phyloP scores from a whole-genome alignment of 176 grass and related monocot species.

The Zoysia japonica region DNA sequence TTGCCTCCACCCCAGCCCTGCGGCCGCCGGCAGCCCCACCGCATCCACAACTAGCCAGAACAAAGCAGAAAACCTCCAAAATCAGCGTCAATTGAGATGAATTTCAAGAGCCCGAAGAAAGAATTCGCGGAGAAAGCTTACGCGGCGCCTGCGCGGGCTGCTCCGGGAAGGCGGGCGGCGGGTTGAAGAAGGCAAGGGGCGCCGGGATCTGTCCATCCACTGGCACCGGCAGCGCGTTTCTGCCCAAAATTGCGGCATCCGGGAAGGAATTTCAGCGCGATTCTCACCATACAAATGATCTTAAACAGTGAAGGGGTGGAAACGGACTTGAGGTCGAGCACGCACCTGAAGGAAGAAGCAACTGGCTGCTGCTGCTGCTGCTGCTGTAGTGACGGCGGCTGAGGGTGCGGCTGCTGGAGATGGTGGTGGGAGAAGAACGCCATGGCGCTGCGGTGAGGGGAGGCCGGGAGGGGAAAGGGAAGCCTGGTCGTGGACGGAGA shows the following conservation, averaged over 20 bases:
- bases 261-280: constrained; percentile 38
- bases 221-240: constrained; percentile 74
- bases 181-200: constrained; percentile 73
- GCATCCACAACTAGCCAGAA: constrained; percentile 64
- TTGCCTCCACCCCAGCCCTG: constrained; percentile 70
- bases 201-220: constrained; percentile 84
- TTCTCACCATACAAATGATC: neutral
- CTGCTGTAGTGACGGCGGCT: constrained; percentile 40
- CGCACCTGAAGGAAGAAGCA: constrained; percentile 61
- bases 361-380: constrained; percentile 56
- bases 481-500: neutral
- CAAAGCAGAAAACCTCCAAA: constrained; percentile 20
- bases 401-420: constrained; percentile 63
- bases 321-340: constrained; percentile 33
- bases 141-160: constrained; percentile 71
- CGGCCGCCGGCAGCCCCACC: constrained; percentile 64
- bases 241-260: constrained; percentile 45
- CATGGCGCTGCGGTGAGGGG: constrained; percentile 49
- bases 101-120: neutral
- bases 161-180: constrained; percentile 63
- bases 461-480: constrained; percentile 29
- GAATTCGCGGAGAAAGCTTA: constrained; percentile 42
- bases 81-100: constrained; percentile 41
- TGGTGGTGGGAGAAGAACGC: constrained; percentile 81
- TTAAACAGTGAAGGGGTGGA: neutral